Percentiles rank a stretch among this genome's conserved stretches.
Evolutionary conservation across 176 grass and related monocot species (phyloP).

Genomic region (Panicum miliaceum): DNA sequence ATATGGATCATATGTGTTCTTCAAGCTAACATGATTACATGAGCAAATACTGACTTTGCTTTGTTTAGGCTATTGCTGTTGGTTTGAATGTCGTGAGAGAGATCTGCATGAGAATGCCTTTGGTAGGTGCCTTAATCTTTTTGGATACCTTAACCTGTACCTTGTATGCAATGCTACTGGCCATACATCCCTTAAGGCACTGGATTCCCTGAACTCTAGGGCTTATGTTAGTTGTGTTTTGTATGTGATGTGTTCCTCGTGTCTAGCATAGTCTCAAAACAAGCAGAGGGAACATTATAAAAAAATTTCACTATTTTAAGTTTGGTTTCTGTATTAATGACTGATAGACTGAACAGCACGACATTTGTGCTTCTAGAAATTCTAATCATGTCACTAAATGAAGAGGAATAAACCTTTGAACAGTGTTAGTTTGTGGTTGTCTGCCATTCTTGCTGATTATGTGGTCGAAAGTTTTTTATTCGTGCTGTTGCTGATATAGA

Average conservation of each 20-base stretch:
- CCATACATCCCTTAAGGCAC: slow-evolving; percentile 9
- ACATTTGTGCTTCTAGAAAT: slow-evolving; percentile 10
- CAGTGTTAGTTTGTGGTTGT: slow-evolving; percentile 10
- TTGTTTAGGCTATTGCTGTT: slow-evolving; percentile 82
- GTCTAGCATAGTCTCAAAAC: neutral
- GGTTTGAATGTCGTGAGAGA: slow-evolving; percentile 96
- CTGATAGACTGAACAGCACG: slow-evolving; percentile 17
- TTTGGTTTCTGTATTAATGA: neutral
- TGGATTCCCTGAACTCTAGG: neutral
- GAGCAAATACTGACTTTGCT: slow-evolving; percentile 12
- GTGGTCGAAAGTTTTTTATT: neutral
- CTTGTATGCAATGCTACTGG: slow-evolving; percentile 19
- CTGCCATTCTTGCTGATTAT: neutral
- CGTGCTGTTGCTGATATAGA: neutral
- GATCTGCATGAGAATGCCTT: slow-evolving; percentile 90
- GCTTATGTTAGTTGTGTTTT: slow-evolving; percentile 9
- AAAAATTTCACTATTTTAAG: neutral
- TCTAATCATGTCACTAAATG: slow-evolving; percentile 14
- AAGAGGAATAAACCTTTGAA: neutral
- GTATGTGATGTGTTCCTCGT: neutral
- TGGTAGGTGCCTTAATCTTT: slow-evolving; percentile 62
- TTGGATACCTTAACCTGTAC: slow-evolving; percentile 15
- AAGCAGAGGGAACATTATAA: neutral
- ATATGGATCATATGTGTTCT: slow-evolving; percentile 19
- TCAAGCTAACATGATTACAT: neutral